These are phyloP conservation scores for Suillus lakei DNA, from an alignment of 768 basidiomycete species.

Conservation along the genomic window DNA sequence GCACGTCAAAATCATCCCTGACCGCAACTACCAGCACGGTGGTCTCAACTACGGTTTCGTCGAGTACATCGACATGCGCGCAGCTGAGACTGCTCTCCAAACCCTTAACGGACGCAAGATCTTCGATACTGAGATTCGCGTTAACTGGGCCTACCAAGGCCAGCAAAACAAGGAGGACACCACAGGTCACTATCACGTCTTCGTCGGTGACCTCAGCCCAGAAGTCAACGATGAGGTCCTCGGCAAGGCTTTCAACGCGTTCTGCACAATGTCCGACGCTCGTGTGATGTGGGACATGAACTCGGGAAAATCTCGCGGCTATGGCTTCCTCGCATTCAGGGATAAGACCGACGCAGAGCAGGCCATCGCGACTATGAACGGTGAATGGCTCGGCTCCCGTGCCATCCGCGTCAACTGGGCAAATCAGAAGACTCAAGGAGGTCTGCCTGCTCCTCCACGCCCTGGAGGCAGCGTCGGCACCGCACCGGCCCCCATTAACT, in stretches of 20 bases:
- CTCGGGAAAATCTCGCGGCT: conserved; percentile 97
- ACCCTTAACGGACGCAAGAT: conserved; percentile 99
- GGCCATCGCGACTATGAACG: conserved; percentile 99
- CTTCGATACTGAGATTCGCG: conserved; percentile 98
- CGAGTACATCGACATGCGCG: conserved; percentile 98
- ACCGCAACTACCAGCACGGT: conserved; percentile 98
- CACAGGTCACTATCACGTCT: conserved; percentile 96
- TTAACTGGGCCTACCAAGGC: conserved; percentile 99
- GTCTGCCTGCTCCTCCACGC: conserved; percentile 41
- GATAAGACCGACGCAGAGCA: conserved; percentile 99
- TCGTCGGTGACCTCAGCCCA: conserved; percentile 99
- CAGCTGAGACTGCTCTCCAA: conserved; percentile 97
- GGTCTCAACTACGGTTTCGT: conserved; percentile 99
- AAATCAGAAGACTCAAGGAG: conserved; percentile 96
- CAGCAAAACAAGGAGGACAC: conserved; percentile 99
- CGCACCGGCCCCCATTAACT: conserved; percentile 90
- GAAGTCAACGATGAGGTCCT: conserved; percentile 99
- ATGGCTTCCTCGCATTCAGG: conserved; percentile 97
- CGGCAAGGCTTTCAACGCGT: conserved; percentile 95
- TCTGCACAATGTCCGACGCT: conserved; percentile 95
- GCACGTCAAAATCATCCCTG: conserved; percentile 99
- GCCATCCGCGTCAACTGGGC: conserved; percentile 99
- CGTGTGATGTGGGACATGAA: conserved; percentile 99
- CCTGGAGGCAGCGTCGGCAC: conserved; percentile 52
- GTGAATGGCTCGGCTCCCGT: conserved; percentile 97